A percentile compares a stretch with the other conserved stretches of the same genome.
phyloP scores from a whole-genome alignment of 73 alveolate genomes.

The Symbiodinium pilosum region DNA sequence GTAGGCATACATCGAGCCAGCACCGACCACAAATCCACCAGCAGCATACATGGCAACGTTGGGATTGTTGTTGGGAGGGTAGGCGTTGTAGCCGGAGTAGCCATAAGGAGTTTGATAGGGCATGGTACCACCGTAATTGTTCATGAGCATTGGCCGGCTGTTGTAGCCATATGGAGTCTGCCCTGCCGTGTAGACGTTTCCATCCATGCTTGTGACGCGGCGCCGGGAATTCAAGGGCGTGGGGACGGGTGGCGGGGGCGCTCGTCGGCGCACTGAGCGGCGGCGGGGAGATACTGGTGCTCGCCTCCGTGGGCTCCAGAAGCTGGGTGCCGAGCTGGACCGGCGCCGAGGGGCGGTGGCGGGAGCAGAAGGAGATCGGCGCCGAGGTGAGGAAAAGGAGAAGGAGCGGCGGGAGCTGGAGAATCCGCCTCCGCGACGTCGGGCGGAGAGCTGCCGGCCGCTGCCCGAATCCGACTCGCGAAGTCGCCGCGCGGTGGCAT shows the following conservation, averaged over 20 bases:
- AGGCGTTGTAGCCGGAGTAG: slow-evolving; percentile 73
- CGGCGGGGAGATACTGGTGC: slow-evolving; percentile 62
- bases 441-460: slow-evolving; percentile 23
- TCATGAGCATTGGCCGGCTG: slow-evolving; percentile 51
- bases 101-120: slow-evolving; percentile 88
- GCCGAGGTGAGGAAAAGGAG: not conserved
- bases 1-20: slow-evolving; percentile 43
- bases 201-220: slow-evolving; percentile 42
- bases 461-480: not conserved
- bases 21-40: slow-evolving; percentile 72
- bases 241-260: slow-evolving; percentile 82
- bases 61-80: slow-evolving; percentile 41
- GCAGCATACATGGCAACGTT: slow-evolving; percentile 89
- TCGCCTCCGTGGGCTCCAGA: slow-evolving; percentile 9
- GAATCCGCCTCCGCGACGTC: slow-evolving; percentile 24
- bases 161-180: slow-evolving; percentile 72
- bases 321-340: slow-evolving; percentile 46
- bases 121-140: slow-evolving; percentile 86
- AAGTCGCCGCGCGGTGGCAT: not conserved
- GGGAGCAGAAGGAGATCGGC: not conserved
- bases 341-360: slow-evolving; percentile 31
- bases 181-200: slow-evolving; percentile 19
- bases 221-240: slow-evolving; percentile 27
- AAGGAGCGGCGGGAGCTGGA: slow-evolving; percentile 15
- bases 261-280: slow-evolving; percentile 49